phyloP scores from a whole-genome alignment of 768 basidiomycete genomes.

The Termitomyces sp. region DNA sequence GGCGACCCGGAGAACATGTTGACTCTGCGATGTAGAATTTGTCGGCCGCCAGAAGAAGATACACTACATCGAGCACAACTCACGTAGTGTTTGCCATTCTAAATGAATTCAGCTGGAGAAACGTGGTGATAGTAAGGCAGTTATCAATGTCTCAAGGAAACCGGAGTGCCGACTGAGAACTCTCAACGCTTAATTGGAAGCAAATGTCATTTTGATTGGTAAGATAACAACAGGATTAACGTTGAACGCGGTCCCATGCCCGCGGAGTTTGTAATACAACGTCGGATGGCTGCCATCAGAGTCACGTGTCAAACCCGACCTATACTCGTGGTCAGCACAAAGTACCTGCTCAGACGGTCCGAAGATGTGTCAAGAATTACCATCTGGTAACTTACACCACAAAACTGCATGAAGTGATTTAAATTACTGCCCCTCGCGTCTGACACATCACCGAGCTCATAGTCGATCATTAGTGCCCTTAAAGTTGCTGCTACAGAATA shows the following conservation, averaged over 20 bases:
- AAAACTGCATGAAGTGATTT: constrained; percentile 51
- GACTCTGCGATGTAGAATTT: constrained; percentile 11
- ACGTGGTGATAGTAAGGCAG: neutral
- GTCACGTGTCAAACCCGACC: constrained; percentile 9
- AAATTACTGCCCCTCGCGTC: constrained; percentile 42
- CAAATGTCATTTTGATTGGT: neutral
- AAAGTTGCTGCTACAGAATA: constrained; percentile 22
- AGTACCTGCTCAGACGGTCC: too few species aligned
- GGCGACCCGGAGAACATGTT: constrained; percentile 56
- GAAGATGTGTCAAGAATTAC: constrained; percentile 22
- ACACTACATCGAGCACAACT: neutral
- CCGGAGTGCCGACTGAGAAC: neutral
- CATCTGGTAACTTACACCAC: constrained; percentile 53
- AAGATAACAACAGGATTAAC: neutral
- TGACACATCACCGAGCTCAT: constrained; percentile 29
- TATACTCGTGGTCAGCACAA: constrained; percentile 6
- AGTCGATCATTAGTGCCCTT: constrained; percentile 31
- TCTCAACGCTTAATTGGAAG: neutral
- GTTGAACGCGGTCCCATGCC: neutral
- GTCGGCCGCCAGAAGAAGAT: neutral
- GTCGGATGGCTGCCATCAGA: neutral
- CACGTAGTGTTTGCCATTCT: constrained; percentile 13
- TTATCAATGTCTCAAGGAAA: neutral
- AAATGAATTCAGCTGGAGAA: neutral
- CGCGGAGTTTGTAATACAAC: neutral